Base-by-base conservation (phyloP, 2,329 filamentous ascomycete genomes). In the Coniochaeta sp. region DNA sequence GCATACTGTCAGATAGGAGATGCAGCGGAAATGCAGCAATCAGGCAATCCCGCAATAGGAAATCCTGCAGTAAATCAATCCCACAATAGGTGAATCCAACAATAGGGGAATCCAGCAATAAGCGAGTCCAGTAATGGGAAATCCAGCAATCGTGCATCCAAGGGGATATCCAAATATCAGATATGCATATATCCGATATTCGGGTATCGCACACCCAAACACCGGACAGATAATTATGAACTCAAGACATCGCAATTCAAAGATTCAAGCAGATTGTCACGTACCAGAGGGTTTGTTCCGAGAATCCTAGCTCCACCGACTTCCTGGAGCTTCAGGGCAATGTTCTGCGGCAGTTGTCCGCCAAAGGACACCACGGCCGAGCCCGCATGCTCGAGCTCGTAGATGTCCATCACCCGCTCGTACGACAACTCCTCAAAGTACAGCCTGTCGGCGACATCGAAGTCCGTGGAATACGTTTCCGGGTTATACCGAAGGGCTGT, bases 401-500 rank as follows among this genome's bases (percentile, higher is more conserved):
- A 97, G 65, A 98, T 98, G 74, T 99, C 95, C 91, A 98, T 96
- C 10, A 98, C 93, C 71, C 93, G 89, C 79, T 98, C 95, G 73
- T 97, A 98, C 75, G 89, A 95, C 59, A 98, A 78, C 76, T 99
- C 95, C 68, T 98, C 95, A 65, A 99, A 99, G 77, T 98, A 99
- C 5, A 99, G 84, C 69, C 87, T 91, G 69, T 98, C 93, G 9
- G 92, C 91, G 10, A 85, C 86, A 68, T 99, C 95, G 72, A 89
- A 93, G 74, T 98, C 95, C 0, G 93, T 97, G 59, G 72, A 79
- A 61, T 85, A 86, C 0, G 92, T 96, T 69, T 96, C 38, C 5
- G 38, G 38, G 3, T 40, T 40, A 3, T 40, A n/a, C 9, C n/a
- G 38, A 2, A 2, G 10, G 10, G 9, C 38, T 40, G 38, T 40